These are phyloP conservation scores for Trypanosoma caninum DNA, from an alignment of 208 protist genomes.

Conservation along the genomic window DNA sequence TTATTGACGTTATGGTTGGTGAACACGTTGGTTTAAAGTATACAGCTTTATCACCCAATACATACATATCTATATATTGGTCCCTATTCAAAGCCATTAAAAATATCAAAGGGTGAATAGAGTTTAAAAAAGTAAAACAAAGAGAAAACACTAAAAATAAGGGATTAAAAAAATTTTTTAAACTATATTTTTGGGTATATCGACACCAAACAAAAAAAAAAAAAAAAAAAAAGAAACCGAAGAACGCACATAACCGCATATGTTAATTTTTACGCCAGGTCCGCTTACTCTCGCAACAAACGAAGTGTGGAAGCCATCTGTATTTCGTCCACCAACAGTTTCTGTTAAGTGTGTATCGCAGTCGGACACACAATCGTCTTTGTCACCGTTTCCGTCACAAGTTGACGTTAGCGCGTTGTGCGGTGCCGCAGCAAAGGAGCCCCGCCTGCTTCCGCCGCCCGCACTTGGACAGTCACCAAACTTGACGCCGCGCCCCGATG, in stretches of 20 bases:
- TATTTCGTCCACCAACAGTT: constrained; percentile 59
- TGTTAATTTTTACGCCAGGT: constrained; percentile 33
- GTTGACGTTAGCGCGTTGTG: constrained; percentile 15
- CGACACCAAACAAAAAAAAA: constrained; percentile 10
- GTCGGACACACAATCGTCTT: constrained; percentile 43
- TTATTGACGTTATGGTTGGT: too few species aligned
- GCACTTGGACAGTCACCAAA: constrained; percentile 51
- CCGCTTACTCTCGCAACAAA: constrained; percentile 47
- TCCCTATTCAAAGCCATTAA: too few species aligned
- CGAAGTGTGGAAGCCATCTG: constrained; percentile 54
- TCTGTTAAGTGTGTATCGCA: constrained; percentile 35
- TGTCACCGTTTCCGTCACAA: constrained; percentile 54
- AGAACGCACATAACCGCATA: background rate
- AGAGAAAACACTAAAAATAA: too few species aligned
- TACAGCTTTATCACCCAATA: too few species aligned
- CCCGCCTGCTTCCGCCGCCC: constrained; percentile 41
- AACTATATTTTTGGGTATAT: too few species aligned
- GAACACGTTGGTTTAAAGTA: too few species aligned
- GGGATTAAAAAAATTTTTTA: too few species aligned
- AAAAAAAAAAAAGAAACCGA: constrained; percentile 8
- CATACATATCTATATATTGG: too few species aligned
- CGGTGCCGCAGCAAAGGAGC: constrained; percentile 24
- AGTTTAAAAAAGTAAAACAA: constrained; percentile 1
- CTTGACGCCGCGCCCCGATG: constrained; percentile 18
- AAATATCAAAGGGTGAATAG: background rate